Evolutionary conservation across 441 rosid species (phyloP).

Genomic region (Brassica hybrid): DNA sequence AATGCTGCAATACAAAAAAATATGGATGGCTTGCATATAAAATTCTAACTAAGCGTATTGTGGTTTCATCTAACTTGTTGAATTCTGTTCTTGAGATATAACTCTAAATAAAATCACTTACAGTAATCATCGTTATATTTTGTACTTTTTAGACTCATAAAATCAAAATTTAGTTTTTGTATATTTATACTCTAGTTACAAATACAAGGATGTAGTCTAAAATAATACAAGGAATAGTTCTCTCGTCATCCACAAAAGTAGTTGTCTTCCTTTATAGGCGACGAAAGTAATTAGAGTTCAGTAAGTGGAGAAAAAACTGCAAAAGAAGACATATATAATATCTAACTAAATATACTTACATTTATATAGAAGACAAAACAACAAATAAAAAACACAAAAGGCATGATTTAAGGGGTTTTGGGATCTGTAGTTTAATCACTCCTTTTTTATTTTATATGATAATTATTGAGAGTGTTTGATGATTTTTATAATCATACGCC

Average conservation of each 20-base stretch:
- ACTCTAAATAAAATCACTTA: not conserved
- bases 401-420: constrained; percentile 45
- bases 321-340: constrained; percentile 37
- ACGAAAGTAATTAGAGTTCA: constrained; percentile 44
- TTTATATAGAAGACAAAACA: constrained; percentile 36
- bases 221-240: not conserved
- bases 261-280: constrained; percentile 35
- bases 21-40: not conserved
- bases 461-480: constrained; percentile 37
- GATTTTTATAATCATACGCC: constrained; percentile 26
- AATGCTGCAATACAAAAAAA: not conserved
- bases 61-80: not conserved
- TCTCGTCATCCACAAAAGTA: constrained; percentile 26
- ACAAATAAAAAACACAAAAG: constrained; percentile 26
- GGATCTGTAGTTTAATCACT: constrained; percentile 39
- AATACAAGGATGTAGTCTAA: constrained; percentile 1
- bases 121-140: not conserved
- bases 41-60: not conserved
- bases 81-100: not conserved
- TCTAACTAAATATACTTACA: not conserved
- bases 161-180: not conserved
- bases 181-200: not conserved
- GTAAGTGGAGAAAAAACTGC: constrained; percentile 47
- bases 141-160: not conserved
- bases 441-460: constrained; percentile 24